Evolutionary conservation across 2,329 filamentous ascomycete genomes (phyloP), one percentile per base, ranked within the genome.

Genomic region (Cytospora leucostoma): DNA sequence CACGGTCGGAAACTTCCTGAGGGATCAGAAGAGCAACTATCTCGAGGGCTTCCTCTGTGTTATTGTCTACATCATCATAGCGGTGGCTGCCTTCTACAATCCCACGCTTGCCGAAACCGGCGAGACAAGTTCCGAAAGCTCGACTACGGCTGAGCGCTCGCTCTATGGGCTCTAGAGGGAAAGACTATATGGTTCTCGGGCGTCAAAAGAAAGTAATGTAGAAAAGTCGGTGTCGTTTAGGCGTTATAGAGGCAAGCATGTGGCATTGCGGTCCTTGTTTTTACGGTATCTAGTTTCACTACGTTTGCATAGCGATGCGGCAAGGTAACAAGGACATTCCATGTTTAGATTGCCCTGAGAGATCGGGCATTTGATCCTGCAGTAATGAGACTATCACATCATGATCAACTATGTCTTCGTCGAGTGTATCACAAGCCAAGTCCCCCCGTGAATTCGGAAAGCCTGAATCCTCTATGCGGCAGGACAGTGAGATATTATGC

Each of bases 11-110:
- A 91, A 92, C 66, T 96, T 97, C 76, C 77, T 97, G 61, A 83
- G 92, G 56, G 93, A 97, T 72, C 88, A 91, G 68, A 94, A 95
- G 80, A 92, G 88, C 66, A 96, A 97, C 72, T 97, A 96, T 71
- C 83, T 97, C 5, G 93, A 97, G 74, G 93, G 93, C 2, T 84
- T 87, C 32, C 82, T 97, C 19, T 91, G 92, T 68, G 85, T 97
- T 19, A 83, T 90, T 53, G 79, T 87, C 6, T 88, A 88, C 69
- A 71, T 87, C 52, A 82, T 83, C 35, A 85, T 88, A 67, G 84
- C 84, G 12, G 82, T 84, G 1, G 84, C 83, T 1, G 83, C 84
- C 1, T 84, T 76, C 66, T 85, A 82, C 70, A 86, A 83, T 67
- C 84, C 84, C 3, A 80, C 83, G 63, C 75, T 76, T 13, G 59